phyloP scores from a whole-genome alignment of 345 rosid genomes.

The Noccaea bulbosa region DNA sequence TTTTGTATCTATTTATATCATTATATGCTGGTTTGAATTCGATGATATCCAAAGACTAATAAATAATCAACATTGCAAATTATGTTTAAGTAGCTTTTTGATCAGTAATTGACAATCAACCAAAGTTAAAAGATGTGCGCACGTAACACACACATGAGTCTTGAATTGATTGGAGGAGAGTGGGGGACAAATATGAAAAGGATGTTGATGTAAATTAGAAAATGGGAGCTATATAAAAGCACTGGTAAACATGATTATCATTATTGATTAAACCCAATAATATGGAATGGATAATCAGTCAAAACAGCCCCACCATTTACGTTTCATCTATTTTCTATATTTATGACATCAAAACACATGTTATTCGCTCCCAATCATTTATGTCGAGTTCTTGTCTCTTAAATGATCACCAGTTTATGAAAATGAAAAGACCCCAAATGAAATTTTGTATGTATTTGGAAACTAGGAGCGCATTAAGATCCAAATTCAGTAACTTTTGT shows the following conservation, averaged over 20 bases:
- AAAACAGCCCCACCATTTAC: constrained; percentile 13
- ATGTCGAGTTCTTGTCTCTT: constrained; percentile 37
- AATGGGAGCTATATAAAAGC: constrained; percentile 10
- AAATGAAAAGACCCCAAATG: constrained; percentile 13
- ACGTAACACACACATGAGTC: background rate
- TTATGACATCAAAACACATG: constrained; percentile 23
- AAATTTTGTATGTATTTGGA: constrained; percentile 2
- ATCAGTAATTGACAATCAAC: background rate
- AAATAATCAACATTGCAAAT: background rate
- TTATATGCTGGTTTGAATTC: background rate
- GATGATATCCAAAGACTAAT: background rate
- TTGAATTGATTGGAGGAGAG: constrained; percentile 22
- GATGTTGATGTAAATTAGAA: constrained; percentile 22
- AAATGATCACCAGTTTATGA: constrained; percentile 15
- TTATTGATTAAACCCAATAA: constrained; percentile 25
- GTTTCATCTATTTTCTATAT: constrained; percentile 14
- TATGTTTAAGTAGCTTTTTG: background rate
- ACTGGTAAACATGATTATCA: constrained; percentile 26
- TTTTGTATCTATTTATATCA: background rate
- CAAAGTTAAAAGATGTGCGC: background rate
- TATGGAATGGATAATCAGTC: constrained; percentile 22
- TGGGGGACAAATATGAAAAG: constrained; percentile 35
- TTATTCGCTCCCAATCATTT: constrained; percentile 27
- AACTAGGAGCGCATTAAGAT: background rate
- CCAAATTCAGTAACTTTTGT: constrained; percentile 4